Base-by-base conservation (phyloP, 2,329 filamentous ascomycete genomes). In the Huntiella bhutanensis region DNA sequence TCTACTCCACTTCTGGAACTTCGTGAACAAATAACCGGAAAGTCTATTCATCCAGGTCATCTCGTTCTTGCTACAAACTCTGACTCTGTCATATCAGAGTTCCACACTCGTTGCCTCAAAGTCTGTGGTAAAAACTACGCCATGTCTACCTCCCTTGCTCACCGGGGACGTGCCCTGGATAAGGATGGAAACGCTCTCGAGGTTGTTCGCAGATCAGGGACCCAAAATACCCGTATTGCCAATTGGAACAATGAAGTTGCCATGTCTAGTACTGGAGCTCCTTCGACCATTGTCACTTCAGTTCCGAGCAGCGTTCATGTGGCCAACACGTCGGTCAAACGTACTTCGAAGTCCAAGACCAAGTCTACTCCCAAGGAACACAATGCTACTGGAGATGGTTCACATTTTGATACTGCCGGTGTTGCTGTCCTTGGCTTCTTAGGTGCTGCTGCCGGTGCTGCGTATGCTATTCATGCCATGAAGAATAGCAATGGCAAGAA, bases 151-250 rank as follows among this genome's bases (percentile, higher is more conserved):
- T 19, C 43, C 10, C 33, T 42, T 8, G 34, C 36, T 13, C 41
- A 17, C 13, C 60, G 55, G 63, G 71, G 61, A 65, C 74, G 64
- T 68, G 77, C 85, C 36, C 70, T 76, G 50, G 85, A 93, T 60
- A 70, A 83, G 46, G 84, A 93, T 63, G 82, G 82, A 43, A 92
- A 93, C 63, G 81, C 73, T 54, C 77, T 93, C 57, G 82, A 91
- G 57, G 80, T 83, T 28, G 74, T 87, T 43, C 52, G 49, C 48
- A 48, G n/a, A 50, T 15, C 33, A 8, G 51, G 35, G 47, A 53
- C 35, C 51, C 52, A 40, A 62, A 65, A 43, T 54, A 62, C 57
- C 51, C 66, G 63, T 39, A 64, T 71, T 47, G 56, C 71, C 22
- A 58, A 65, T 50, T 72, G 69, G 69, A 66, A 67, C 47, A 64